Base-by-base conservation (phyloP, 139 green algal species). In the Asterochloris erici region DNA sequence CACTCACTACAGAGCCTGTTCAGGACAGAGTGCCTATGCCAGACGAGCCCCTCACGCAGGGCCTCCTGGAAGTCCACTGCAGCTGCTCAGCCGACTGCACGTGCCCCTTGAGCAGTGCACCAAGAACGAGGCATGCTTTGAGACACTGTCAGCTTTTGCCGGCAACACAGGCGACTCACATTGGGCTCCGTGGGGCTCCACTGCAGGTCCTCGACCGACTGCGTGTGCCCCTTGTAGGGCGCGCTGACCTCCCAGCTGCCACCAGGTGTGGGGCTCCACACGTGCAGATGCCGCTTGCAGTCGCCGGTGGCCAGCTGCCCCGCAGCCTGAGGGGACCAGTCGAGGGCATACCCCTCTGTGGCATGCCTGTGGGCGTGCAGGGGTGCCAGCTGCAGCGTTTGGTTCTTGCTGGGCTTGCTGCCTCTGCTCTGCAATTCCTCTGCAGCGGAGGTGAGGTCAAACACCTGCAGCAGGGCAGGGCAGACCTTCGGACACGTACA, bases 141-240 rank as follows among this genome's bases (percentile, higher is more conserved):
- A 54, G 38, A 54, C 38, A 6, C 2, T 54, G 38, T 2, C 38
- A 54, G 38, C 4, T 54, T 54, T 6, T 54, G 70, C 70, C 28
- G 17, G 38, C 38, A 26, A 76, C 1, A 9, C 70, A 76, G 16
- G 19, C 38, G 1, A 17, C 70, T n/a, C 70, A 83, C 94, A 0
- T 91, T 95, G 15, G 88, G 88, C 90, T 99, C 97, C 0, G 88
- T 92, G 27, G 97, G 97, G 64, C 87, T 95, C 97, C 97, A 99
- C 85, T 98, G 93, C 1, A 99, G 77, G 88, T 99, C 97, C 85
- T 99, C 97, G 26, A 99, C 92, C 17, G 79, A 89, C 12, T 19
- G 84, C 26, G 81, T 73, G 81, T 97, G 93, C 0, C 91, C 93
- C 63, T 81, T 60, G 79, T 89, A 94, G 0, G 86, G 77, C 12